Conservation (phyloP, 1,284 basidiomycete species). For the Ustilago nuda region DNA sequence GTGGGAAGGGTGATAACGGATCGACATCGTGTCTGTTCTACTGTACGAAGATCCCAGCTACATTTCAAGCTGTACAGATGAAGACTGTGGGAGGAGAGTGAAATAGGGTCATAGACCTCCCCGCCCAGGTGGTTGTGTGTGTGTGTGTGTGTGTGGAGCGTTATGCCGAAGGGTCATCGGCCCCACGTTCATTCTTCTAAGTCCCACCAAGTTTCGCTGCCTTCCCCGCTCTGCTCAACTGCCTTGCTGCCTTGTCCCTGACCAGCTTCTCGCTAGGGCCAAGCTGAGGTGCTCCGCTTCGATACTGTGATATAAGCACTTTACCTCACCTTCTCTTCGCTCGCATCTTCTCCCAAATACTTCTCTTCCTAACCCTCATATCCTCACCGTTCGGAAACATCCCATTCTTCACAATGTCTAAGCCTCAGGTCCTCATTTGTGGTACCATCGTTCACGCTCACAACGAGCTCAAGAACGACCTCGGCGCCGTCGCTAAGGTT, state of each 20-base stretch:
- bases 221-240: slow-evolving; percentile 14
- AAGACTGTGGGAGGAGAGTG: neutral
- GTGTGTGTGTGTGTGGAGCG: slow-evolving; percentile 7
- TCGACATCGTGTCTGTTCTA: neutral
- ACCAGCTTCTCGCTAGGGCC: slow-evolving; percentile 6
- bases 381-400: neutral
- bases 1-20: neutral
- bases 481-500: slow-evolving; percentile 46
- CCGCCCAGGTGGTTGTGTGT: slow-evolving; percentile 8
- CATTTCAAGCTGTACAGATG: neutral
- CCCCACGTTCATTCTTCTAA: slow-evolving; percentile 16
- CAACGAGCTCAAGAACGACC: slow-evolving; percentile 52
- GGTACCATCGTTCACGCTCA: slow-evolving; percentile 58
- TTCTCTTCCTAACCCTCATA: neutral
- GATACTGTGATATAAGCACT: slow-evolving; percentile 2
- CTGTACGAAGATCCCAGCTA: neutral
- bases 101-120: neutral
- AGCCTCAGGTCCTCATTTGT: slow-evolving; percentile 57
- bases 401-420: slow-evolving; percentile 35
- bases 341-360: neutral
- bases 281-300: slow-evolving; percentile 2
- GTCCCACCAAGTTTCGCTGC: slow-evolving; percentile 1
- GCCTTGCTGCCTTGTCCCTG: neutral
- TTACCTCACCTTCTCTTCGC: slow-evolving; percentile 6
- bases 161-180: slow-evolving; percentile 5